Percentiles rank a stretch among this genome's conserved stretches.
phyloP scores from a whole-genome alignment of 202 grass and related monocot genomes.

The Saccharum hybrid region DNA sequence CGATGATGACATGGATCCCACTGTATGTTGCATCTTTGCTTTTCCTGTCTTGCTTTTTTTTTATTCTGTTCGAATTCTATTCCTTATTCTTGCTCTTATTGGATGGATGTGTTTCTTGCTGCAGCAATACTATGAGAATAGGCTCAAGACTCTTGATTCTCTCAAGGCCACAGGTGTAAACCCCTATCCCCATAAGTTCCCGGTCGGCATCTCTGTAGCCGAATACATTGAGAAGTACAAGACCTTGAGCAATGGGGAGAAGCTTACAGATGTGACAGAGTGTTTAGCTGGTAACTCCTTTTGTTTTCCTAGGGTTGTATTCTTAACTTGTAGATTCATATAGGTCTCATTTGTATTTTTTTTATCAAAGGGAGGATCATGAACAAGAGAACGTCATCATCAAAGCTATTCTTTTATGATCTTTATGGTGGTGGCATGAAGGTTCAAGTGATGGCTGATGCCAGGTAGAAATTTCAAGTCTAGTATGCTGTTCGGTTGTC shows the following conservation, averaged over 20 bases:
- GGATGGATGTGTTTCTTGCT: constrained; percentile 26
- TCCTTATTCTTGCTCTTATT: constrained; percentile 28
- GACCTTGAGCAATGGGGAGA: constrained; percentile 60
- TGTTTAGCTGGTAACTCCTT: constrained; percentile 63
- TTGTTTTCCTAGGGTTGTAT: neutral
- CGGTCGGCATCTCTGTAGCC: constrained; percentile 48
- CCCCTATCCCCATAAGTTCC: constrained; percentile 84
- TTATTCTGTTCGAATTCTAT: neutral
- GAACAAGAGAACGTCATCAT: constrained; percentile 90
- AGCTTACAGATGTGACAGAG: constrained; percentile 52
- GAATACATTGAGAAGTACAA: constrained; percentile 81
- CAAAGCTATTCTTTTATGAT: constrained; percentile 93
- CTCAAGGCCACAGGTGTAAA: constrained; percentile 59
- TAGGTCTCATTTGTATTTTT: constrained; percentile 26
- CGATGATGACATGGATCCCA: constrained; percentile 94
- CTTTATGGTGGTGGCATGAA: constrained; percentile 77
- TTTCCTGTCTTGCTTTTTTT: neutral
- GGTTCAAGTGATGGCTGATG: constrained; percentile 92
- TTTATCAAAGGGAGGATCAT: constrained; percentile 77
- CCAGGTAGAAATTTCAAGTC: constrained; percentile 51
- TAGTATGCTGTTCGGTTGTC: neutral
- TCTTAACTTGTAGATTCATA: constrained; percentile 4
- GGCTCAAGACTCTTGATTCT: constrained; percentile 61
- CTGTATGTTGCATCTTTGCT: constrained; percentile 46
- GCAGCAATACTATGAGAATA: constrained; percentile 93